Conservation (phyloP, 2,329 filamentous ascomycete species). For the Microthyrium microscopicum region DNA sequence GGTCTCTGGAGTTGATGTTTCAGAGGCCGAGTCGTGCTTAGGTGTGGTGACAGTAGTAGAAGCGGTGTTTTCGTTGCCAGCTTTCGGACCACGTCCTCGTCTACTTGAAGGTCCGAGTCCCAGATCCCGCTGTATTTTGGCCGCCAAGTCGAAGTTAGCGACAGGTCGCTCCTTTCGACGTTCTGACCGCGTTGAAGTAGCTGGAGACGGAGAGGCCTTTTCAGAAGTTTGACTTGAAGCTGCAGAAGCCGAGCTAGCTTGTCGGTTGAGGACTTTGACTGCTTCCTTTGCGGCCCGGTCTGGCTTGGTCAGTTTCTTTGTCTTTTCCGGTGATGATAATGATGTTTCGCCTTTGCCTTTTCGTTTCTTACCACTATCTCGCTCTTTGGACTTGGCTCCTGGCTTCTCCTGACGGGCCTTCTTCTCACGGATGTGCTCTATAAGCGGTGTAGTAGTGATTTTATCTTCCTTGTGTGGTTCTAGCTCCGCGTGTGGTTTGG, state of each 20-base stretch:
- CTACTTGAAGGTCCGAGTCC: slow-evolving; percentile 32
- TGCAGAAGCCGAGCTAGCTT: slow-evolving; percentile 20
- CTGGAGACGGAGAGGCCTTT: slow-evolving; percentile 17
- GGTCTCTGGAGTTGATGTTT: slow-evolving; percentile 4
- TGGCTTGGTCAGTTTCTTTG: slow-evolving; percentile 18
- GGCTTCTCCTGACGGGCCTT: slow-evolving; percentile 52
- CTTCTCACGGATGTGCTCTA: slow-evolving; percentile 82
- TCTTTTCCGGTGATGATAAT: slow-evolving; percentile 20
- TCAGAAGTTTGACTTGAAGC: slow-evolving; percentile 13
- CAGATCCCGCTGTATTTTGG: slow-evolving; percentile 45
- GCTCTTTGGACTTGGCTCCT: slow-evolving; percentile 33
- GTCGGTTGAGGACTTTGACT: slow-evolving; percentile 39
- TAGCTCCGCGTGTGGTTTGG: slow-evolving; percentile 35
- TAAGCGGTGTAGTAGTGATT: slow-evolving; percentile 68
- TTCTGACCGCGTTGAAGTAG: slow-evolving; percentile 23
- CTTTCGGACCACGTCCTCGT: slow-evolving; percentile 19
- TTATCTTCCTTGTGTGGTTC: slow-evolving; percentile 35
- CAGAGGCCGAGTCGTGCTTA: background rate
- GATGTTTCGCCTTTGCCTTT: slow-evolving; percentile 34
- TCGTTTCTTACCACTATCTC: slow-evolving; percentile 33
- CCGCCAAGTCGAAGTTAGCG: slow-evolving; percentile 27
- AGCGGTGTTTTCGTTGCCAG: slow-evolving; percentile 11
- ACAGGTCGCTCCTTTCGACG: slow-evolving; percentile 37
- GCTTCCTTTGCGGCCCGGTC: slow-evolving; percentile 48
- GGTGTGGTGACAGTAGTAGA: background rate